Evolutionary conservation across 2,329 filamentous ascomycete species (phyloP), one percentile per base, ranked within the genome.

Genomic region (Neopestalotiopsis rosae): DNA sequence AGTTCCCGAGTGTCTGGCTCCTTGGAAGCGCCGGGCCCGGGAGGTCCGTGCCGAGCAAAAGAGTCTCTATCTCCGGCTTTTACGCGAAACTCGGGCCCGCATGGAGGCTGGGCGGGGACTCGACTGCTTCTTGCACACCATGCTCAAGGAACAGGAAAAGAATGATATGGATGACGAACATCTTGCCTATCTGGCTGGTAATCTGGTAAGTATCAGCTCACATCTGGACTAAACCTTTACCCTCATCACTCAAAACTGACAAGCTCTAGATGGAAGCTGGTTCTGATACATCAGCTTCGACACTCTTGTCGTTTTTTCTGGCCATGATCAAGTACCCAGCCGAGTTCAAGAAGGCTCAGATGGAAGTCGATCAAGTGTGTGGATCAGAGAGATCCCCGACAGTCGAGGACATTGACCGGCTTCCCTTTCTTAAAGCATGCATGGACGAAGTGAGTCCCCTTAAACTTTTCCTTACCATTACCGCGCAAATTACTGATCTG

Each of bases 401-500:
- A 9, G 20, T 20, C 14, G 58, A 64, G 14, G 69, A 72, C 28
- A 61, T 68, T 7, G 24, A 32, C 4, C 65, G 61, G 1, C 12
- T 74, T 17, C 69, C 72, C 10, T 74, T 71, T 62, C 62, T 74
- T 9, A 72, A 68, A 34, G 73, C 73, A 6, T 74, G 72, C 49
- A 66, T 66, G 45, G 42, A 38, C 32, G 64, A 66, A 40, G 64
- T 66, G 32, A 34, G 64, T 58, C 14, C 45, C 5, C 9, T 14
- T 49, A 2, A 34, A 45, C 14, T 17, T n/a, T 24, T 3, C 20
- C 20, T 20, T 12, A 17, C 58, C 5, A 17, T 10, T 38, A 4
- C 6, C 10, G 4, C 42, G n/a, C 5, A 20, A 13, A 62, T 67
- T 24, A 66, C 71, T 24, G 69, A 73, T 30, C 34, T 7, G 1